Percentiles rank a stretch among this genome's conserved stretches.
Conservation (phyloP, 176 grass and related monocot genomes). For the Alopecurus myosuroides region DNA sequence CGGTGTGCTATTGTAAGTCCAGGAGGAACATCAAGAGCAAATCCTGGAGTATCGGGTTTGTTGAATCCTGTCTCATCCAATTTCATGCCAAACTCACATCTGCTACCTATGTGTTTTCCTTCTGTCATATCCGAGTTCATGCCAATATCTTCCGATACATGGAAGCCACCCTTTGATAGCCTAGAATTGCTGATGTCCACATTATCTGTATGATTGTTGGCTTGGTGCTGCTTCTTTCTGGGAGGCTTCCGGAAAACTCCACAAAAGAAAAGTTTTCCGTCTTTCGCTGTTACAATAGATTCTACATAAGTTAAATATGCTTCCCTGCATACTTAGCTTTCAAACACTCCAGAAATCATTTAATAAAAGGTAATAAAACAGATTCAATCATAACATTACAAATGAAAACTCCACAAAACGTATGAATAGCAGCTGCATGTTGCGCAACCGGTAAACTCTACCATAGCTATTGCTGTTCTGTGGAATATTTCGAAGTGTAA, state of each 20-base stretch:
- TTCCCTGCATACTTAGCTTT: background rate
- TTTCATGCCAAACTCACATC: slow-evolving; percentile 31
- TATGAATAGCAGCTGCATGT: background rate
- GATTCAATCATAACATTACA: background rate
- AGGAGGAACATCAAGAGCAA: slow-evolving; percentile 15
- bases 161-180: background rate
- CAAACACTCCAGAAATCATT: slow-evolving; percentile 1
- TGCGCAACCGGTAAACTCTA: background rate
- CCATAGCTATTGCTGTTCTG: background rate
- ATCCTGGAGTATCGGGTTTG: slow-evolving; percentile 16
- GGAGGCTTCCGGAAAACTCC: slow-evolving; percentile 50
- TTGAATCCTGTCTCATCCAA: slow-evolving; percentile 23
- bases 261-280: slow-evolving; percentile 61
- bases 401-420: background rate
- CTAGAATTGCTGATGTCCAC: slow-evolving; percentile 3
- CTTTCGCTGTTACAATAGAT: slow-evolving; percentile 40
- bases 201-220: slow-evolving; percentile 3
- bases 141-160: slow-evolving; percentile 15
- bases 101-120: background rate
- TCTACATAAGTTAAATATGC: slow-evolving; percentile 17
- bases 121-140: background rate
- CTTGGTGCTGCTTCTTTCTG: slow-evolving; percentile 17
- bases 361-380: background rate
- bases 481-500: background rate
- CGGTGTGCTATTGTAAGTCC: slow-evolving; percentile 36